phyloP scores from a whole-genome alignment of 106 monocot species.

The Dendrobium chrysotoxum region DNA sequence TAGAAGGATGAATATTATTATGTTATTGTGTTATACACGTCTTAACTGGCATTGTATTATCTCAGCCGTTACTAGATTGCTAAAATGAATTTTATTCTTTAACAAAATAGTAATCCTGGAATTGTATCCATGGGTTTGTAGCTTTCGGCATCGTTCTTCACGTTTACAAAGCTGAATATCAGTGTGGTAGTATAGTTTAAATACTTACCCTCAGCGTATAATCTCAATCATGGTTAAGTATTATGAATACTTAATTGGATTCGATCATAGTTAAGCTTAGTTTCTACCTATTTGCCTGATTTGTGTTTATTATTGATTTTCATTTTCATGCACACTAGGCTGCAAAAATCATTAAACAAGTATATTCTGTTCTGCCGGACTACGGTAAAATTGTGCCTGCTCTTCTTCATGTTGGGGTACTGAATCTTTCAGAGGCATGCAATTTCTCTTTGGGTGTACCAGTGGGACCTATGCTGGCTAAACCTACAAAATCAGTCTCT shows the following conservation, averaged over 20 bases:
- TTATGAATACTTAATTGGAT: neutral
- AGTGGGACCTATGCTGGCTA: conserved; percentile 94
- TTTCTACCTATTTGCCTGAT: neutral
- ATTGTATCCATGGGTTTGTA: neutral
- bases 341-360: conserved; percentile 84
- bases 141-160: neutral
- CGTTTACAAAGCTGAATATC: neutral
- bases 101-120: neutral
- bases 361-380: conserved; percentile 92
- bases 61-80: neutral
- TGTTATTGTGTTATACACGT: neutral
- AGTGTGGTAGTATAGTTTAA: neutral
- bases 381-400: conserved; percentile 77
- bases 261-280: neutral
- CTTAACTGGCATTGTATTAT: neutral
- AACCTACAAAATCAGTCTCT: conserved; percentile 95
- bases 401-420: conserved; percentile 77
- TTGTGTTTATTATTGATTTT: neutral
- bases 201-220: neutral
- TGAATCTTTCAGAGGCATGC: conserved; percentile 82
- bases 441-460: conserved; percentile 88
- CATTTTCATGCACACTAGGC: conserved; percentile 36
- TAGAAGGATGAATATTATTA: neutral
- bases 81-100: neutral
- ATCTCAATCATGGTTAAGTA: neutral